Evolutionary conservation across 441 rosid species (phyloP), one percentile per base, ranked within the genome.

Genomic region (Cnidoscolus chayamansa): DNA sequence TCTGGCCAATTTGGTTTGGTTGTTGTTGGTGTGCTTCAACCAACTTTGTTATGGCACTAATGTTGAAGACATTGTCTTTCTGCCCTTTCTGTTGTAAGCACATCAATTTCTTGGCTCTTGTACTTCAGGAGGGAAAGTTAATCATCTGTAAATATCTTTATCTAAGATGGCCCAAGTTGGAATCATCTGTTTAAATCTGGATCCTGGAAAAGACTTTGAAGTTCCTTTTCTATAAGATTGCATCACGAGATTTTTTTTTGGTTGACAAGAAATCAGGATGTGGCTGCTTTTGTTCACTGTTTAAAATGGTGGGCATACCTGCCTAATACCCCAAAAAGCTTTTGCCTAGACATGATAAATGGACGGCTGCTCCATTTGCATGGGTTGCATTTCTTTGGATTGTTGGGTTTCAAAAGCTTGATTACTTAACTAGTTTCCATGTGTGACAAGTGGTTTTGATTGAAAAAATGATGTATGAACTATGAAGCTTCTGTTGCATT

Each of bases 401-500:
- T 11, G 43, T 32, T 61, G 4, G 12, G 67, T 35, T 30, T 48
- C 31, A 10, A 15, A 32, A 56, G 13, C 32, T 20, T 43, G 37
- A 71, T 57, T 13, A 16, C 30, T 55, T 16, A 31, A 43, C 17
- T 59, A 8, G 16, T 58, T 67, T 73, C 12, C 32, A 49, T 57
- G 19, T 73, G 57, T 65, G 25, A 48, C 50, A n/a, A 65, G 30
- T 49, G 53, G 13, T 61, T 47, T 8, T 1, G 31, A 1, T 25
- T 64, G 17, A 58, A 63, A 10, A 55, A 16, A 35, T 56, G 69
- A 40, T 43, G 12, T 25, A 25, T 25, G 25, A 25, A 25, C 25
- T 17, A 47, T 43, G 45, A 58, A 67, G 35, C 61, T 78, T 31
- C 48, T 65, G 56, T 47, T 58, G 51, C 47, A 58, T 71, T 59